These are phyloP conservation scores for Chiua sp. DNA, from an alignment of 1,284 basidiomycete genomes.

Conservation along the genomic window DNA sequence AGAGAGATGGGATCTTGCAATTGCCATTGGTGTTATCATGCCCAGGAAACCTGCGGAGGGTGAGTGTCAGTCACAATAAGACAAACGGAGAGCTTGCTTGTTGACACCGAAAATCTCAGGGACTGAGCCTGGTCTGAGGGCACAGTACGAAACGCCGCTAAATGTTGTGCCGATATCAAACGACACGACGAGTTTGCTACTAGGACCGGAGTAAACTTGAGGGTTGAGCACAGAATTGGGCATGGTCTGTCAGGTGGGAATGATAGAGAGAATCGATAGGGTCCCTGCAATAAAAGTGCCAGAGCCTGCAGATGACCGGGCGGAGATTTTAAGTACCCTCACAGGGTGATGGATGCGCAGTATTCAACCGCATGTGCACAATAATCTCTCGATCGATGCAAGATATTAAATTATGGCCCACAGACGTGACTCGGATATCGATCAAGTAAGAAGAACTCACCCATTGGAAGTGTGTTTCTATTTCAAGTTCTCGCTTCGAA, in stretches of 20 bases:
- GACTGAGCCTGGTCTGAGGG: constrained; percentile 1
- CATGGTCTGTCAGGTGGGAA: neutral
- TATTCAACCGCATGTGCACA: too few species aligned
- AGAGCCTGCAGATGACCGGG: too few species aligned
- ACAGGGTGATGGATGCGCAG: too few species aligned
- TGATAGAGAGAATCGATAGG: neutral
- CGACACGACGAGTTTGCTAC: constrained; percentile 13
- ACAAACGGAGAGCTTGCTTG: neutral
- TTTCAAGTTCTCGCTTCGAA: too few species aligned
- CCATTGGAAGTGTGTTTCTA: too few species aligned
- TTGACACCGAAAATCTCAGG: constrained; percentile 7
- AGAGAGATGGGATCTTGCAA: neutral
- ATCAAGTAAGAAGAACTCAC: too few species aligned
- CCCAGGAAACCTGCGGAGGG: constrained; percentile 18
- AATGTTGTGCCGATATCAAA: constrained; percentile 15
- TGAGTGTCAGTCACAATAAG: neutral
- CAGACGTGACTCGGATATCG: too few species aligned
- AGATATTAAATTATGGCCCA: too few species aligned
- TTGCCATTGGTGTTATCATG: neutral
- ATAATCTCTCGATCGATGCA: too few species aligned
- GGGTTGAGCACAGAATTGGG: too few species aligned
- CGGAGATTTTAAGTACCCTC: too few species aligned
- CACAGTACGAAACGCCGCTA: constrained; percentile 12
- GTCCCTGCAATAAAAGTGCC: too few species aligned
- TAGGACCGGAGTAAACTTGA: constrained; percentile 6